phyloP scores from a whole-genome alignment of 2,329 filamentous ascomycete species.

The Aurifilum marmelostoma region DNA sequence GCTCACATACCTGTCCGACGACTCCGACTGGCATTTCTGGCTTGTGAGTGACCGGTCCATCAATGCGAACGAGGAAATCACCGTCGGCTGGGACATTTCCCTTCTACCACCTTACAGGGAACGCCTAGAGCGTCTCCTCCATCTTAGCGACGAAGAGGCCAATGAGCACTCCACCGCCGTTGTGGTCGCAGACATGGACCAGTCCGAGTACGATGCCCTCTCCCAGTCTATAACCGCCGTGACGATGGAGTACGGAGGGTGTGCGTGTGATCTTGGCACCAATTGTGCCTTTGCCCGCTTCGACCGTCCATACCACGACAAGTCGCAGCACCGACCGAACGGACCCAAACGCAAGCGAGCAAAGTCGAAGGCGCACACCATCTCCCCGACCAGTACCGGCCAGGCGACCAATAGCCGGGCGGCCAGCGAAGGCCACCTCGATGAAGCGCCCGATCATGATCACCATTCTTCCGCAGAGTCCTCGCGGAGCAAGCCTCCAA shows the following conservation, averaged over 20 bases:
- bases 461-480: conserved; percentile 53
- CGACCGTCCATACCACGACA: conserved; percentile 59
- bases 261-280: conserved; percentile 69
- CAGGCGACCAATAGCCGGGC: conserved; percentile 66
- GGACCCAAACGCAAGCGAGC: conserved; percentile 54
- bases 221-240: conserved; percentile 69
- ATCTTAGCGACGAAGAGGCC: conserved; percentile 63
- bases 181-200: conserved; percentile 60
- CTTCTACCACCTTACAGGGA: conserved; percentile 58
- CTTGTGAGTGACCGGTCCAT: conserved; percentile 83
- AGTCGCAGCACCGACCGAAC: conserved; percentile 45
- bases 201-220: conserved; percentile 63
- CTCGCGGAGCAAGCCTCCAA: conserved; percentile 66
- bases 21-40: conserved; percentile 88
- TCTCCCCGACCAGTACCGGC: conserved; percentile 65
- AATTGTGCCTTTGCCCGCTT: conserved; percentile 69
- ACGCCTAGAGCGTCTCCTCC: conserved; percentile 62
- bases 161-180: conserved; percentile 54
- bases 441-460: conserved; percentile 60
- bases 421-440: conserved; percentile 62
- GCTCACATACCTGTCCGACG: conserved; percentile 80
- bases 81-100: conserved; percentile 69
- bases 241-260: conserved; percentile 77
- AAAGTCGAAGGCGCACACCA: conserved; percentile 57
- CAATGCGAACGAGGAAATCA: conserved; percentile 64